A percentile compares a stretch with the other conserved stretches of the same genome.
These are phyloP conservation scores for Phyllosticta citriasiana DNA, from an alignment of 2,329 filamentous ascomycete genomes.

Conservation along the genomic window DNA sequence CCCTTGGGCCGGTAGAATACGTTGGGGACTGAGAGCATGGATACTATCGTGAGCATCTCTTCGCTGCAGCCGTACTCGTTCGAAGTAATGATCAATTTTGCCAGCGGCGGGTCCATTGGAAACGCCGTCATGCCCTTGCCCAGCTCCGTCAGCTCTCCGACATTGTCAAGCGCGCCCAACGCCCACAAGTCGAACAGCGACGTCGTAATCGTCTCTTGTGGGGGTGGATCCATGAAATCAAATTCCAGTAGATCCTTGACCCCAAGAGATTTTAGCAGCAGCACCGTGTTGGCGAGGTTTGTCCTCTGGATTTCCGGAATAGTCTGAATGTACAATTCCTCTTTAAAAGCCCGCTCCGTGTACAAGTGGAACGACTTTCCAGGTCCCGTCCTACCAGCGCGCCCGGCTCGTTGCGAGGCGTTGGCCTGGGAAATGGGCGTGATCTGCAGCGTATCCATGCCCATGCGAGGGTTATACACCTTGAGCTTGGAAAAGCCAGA, in stretches of 20 bases:
- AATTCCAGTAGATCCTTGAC: constrained; percentile 93
- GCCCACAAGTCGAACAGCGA: constrained; percentile 98
- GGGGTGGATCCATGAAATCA: constrained; percentile 97
- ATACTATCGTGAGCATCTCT: constrained; percentile 96
- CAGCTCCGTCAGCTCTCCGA: constrained; percentile 80
- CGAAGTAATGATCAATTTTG: constrained; percentile 87
- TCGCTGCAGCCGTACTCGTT: constrained; percentile 87
- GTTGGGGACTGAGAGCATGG: constrained; percentile 92
- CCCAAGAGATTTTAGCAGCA: constrained; percentile 87
- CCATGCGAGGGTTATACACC: constrained; percentile 97
- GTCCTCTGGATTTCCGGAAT: constrained; percentile 97
- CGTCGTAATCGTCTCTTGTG: constrained; percentile 94
- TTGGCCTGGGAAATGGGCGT: constrained; percentile 97
- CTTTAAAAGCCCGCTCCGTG: constrained; percentile 88
- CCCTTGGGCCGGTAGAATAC: constrained; percentile 98
- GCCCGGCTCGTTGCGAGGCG: constrained; percentile 82
- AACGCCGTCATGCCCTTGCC: constrained; percentile 94
- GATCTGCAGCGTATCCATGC: constrained; percentile 97
- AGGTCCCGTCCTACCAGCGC: constrained; percentile 86
- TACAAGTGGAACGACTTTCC: constrained; percentile 92
- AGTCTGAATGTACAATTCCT: constrained; percentile 92
- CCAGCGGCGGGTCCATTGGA: constrained; percentile 92
- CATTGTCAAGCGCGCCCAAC: constrained; percentile 82
- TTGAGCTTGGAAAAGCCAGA: constrained; percentile 95
- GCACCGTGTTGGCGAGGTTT: constrained; percentile 87